A percentile compares a stretch with the other conserved stretches of the same genome.
These are phyloP conservation scores for Dovyalis caffra DNA, from an alignment of 345 rosid species.

Conservation along the genomic window DNA sequence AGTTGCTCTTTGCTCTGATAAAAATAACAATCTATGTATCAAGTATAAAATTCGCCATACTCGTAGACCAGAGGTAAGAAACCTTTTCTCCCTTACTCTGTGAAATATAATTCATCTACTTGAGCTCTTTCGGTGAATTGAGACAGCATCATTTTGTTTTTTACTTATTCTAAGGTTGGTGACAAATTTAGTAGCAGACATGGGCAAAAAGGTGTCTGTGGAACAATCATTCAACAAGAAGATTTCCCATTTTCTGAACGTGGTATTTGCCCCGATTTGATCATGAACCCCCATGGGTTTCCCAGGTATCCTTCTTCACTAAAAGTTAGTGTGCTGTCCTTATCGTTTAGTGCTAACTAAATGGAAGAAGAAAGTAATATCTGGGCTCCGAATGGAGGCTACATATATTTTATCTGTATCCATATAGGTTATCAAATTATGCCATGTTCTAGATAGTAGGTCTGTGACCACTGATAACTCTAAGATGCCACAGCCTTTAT, in stretches of 20 bases:
- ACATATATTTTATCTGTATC: too few relatives aligned
- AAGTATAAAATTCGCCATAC: slow-evolving; percentile 80
- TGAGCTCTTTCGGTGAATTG: too few relatives aligned
- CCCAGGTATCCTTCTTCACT: slow-evolving; percentile 65
- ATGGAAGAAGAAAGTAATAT: background rate
- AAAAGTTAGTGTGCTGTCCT: background rate
- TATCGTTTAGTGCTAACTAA: background rate
- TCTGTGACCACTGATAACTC: too few relatives aligned
- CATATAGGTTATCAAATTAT: too few relatives aligned
- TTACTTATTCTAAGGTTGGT: slow-evolving; percentile 54
- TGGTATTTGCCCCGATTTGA: slow-evolving; percentile 94
- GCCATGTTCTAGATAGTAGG: too few relatives aligned
- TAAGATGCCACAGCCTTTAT: too few relatives aligned
- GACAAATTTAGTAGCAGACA: slow-evolving; percentile 98
- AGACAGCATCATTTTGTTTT: background rate
- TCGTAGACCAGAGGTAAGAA: slow-evolving; percentile 87
- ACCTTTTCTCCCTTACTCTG: background rate
- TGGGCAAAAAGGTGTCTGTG: slow-evolving; percentile 99
- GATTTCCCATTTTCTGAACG: slow-evolving; percentile 96
- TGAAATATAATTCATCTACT: background rate
- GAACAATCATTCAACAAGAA: slow-evolving; percentile 89
- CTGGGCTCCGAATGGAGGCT: too few relatives aligned
- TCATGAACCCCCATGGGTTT: slow-evolving; percentile 98
- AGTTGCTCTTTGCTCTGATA: slow-evolving; percentile 71
- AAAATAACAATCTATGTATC: slow-evolving; percentile 44